Conservation (phyloP, 2,329 filamentous ascomycete species). For the Fusarium succisae region DNA sequence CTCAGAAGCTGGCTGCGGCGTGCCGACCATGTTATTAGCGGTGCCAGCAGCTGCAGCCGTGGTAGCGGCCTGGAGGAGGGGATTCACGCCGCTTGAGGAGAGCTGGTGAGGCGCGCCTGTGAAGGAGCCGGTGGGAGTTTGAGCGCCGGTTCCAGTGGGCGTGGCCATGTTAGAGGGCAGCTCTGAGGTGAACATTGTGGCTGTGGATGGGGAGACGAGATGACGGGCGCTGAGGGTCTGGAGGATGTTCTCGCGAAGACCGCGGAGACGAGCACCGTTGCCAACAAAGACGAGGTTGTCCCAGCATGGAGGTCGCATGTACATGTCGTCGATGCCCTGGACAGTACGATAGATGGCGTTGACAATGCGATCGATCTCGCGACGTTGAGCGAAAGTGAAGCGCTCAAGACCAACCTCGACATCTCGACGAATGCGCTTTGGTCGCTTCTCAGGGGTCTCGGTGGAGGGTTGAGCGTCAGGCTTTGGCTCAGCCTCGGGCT, state of each 20-base stretch:
- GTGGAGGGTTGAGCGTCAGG: constrained; percentile 34
- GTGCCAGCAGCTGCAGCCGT: constrained; percentile 68
- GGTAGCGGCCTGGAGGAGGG: constrained; percentile 90
- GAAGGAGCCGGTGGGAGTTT: constrained; percentile 79
- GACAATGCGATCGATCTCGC: constrained; percentile 83
- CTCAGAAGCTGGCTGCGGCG: constrained; percentile 54
- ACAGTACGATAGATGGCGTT: constrained; percentile 85
- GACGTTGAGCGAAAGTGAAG: constrained; percentile 74
- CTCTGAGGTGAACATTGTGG: constrained; percentile 97
- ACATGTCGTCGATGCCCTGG: constrained; percentile 82
- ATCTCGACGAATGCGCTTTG: constrained; percentile 69
- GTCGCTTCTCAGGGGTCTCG: constrained; percentile 55
- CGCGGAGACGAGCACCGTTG: constrained; percentile 77
- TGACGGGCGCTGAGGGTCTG: constrained; percentile 83
- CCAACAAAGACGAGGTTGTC: constrained; percentile 92
- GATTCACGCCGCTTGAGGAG: constrained; percentile 75
- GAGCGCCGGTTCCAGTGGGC: constrained; percentile 87
- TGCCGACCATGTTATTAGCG: constrained; percentile 52
- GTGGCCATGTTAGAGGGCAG: constrained; percentile 94
- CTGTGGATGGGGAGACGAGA: constrained; percentile 88
- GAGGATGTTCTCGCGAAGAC: constrained; percentile 89
- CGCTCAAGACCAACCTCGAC: constrained; percentile 82
- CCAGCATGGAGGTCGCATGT: constrained; percentile 88
- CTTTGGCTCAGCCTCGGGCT: constrained; percentile 29
- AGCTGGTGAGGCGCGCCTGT: constrained; percentile 66